Conservation (phyloP, 345 rosid species). For the Pseudoturritis turrita region DNA sequence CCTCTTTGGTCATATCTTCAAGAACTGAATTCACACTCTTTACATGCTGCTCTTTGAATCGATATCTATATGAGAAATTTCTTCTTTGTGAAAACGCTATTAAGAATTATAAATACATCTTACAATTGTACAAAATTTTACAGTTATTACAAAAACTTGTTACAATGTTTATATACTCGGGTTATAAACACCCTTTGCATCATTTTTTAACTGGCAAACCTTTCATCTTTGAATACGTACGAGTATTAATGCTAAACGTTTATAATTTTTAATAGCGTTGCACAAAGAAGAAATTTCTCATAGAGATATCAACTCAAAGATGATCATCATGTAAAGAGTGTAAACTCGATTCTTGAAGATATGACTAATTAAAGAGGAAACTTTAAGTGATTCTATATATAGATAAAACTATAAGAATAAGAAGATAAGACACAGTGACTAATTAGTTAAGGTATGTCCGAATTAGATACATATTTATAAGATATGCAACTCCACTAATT, state of each 20-base stretch:
- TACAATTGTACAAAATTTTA: neutral
- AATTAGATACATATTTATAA: neutral
- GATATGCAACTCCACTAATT: conserved; percentile 1
- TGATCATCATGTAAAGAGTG: neutral
- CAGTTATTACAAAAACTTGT: neutral
- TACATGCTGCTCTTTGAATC: too few relatives aligned
- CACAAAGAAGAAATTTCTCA: neutral
- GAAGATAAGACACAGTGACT: neutral
- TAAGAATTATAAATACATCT: neutral
- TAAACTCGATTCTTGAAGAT: neutral
- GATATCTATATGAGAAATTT: too few relatives aligned
- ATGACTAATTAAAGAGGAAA: neutral
- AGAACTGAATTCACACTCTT: too few relatives aligned
- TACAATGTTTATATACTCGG: too few relatives aligned
- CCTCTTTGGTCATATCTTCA: too few relatives aligned
- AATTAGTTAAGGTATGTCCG: neutral
- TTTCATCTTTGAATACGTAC: neutral
- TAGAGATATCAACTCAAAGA: neutral
- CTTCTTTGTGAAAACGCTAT: too few relatives aligned
- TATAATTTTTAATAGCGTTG: neutral
- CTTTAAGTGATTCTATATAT: neutral
- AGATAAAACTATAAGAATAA: neutral
- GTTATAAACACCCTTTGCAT: neutral
- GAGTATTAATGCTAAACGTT: neutral
- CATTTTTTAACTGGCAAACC: neutral